Percentiles rank a stretch among this genome's conserved stretches.
Conservation (phyloP, 441 rosid genomes). For the Eutrema salsugineum region DNA sequence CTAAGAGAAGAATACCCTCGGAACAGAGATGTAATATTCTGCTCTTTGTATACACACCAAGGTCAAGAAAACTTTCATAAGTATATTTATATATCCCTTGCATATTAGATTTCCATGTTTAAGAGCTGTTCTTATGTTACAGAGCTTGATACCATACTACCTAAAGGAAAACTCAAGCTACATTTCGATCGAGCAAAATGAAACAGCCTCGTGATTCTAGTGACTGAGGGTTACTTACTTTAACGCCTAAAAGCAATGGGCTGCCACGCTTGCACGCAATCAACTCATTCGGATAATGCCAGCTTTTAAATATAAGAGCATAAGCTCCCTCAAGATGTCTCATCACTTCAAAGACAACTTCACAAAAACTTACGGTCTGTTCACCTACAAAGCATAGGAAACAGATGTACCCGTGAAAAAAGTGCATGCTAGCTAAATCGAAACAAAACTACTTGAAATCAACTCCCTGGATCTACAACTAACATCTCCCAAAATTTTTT, state of each 20-base stretch:
- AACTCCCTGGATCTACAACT: background rate
- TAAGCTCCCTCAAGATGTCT: conserved; percentile 99
- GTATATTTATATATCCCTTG: background rate
- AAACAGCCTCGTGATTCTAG: background rate
- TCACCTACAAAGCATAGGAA: conserved; percentile 49
- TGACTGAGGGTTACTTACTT: conserved; percentile 49
- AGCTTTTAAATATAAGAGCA: conserved; percentile 95
- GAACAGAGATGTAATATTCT: no score
- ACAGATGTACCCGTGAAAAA: background rate
- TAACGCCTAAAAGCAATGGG: conserved; percentile 92
- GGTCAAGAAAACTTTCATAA: no score
- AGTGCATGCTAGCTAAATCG: background rate
- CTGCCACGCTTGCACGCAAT: conserved; percentile 98
- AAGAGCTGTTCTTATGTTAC: background rate
- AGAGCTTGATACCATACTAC: background rate
- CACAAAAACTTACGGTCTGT: conserved; percentile 70
- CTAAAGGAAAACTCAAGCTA: background rate
- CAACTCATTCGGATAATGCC: conserved; percentile 91
- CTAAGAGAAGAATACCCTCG: background rate
- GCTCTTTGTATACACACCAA: no score
- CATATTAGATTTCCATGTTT: background rate
- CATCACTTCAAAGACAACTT: conserved; percentile 96
- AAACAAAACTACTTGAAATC: background rate
- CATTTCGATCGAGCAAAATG: background rate
- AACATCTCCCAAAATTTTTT: background rate